A percentile compares a stretch with the other conserved stretches of the same genome.
phyloP scores from a whole-genome alignment of 495 filamentous ascomycete species.

The Viridothelium virens region DNA sequence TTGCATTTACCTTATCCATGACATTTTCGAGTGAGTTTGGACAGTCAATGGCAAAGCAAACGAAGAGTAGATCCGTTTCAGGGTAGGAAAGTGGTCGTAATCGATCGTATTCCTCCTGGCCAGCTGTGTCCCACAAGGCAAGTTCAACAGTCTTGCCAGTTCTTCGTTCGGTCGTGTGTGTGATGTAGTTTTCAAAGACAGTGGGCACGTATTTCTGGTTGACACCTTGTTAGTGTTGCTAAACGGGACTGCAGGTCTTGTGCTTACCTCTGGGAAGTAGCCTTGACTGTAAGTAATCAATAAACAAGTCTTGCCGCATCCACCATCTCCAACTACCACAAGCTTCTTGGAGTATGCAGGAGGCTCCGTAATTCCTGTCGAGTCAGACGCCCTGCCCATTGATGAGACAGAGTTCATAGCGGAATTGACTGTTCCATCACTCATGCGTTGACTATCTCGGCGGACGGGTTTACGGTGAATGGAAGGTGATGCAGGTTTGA shows the following conservation, averaged over 20 bases:
- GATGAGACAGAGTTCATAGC: constrained; percentile 42
- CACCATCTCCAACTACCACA: constrained; percentile 94
- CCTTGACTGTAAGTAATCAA: constrained; percentile 97
- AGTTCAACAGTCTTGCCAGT: constrained; percentile 92
- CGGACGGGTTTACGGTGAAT: constrained; percentile 40
- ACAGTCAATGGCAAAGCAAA: constrained; percentile 98
- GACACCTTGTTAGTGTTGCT: constrained; percentile 13
- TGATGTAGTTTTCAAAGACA: constrained; percentile 99
- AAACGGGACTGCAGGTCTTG: background rate
- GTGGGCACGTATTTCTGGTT: constrained; percentile 98
- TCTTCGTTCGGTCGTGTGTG: constrained; percentile 76
- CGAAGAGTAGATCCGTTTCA: constrained; percentile 93
- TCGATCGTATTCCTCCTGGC: constrained; percentile 97
- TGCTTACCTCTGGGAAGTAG: constrained; percentile 89
- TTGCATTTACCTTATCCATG: constrained; percentile 77
- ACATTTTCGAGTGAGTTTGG: constrained; percentile 97
- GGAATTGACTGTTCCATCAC: constrained; percentile 76
- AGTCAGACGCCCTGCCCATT: constrained; percentile 50
- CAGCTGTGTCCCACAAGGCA: constrained; percentile 96
- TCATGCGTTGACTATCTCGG: constrained; percentile 54
- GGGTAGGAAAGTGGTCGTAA: constrained; percentile 93
- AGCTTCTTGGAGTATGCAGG: constrained; percentile 97
- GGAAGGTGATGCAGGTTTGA: constrained; percentile 25
- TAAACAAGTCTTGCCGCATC: constrained; percentile 97
- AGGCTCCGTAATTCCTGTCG: constrained; percentile 77